Conservation (phyloP, 208 protist genomes). For the Naegleria lovaniensis region DNA sequence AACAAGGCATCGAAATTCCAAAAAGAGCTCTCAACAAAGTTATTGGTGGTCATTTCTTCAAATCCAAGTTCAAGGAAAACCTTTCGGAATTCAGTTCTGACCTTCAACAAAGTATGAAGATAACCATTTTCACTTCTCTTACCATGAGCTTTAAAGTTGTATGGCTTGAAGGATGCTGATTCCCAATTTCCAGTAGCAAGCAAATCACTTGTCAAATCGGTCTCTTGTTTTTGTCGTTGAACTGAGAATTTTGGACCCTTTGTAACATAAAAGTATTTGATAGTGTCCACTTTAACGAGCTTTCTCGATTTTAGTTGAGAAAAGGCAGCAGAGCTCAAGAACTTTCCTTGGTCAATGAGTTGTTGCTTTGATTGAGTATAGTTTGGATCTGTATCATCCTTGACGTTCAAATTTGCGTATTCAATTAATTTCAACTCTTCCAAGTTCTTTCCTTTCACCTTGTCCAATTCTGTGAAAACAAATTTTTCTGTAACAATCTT, state of each 20-base stretch:
- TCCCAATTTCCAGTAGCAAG: constrained; percentile 84
- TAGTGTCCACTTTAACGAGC: constrained; percentile 61
- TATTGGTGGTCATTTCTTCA: constrained; percentile 98
- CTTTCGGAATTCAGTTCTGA: constrained; percentile 94
- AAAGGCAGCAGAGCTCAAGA: constrained; percentile 13
- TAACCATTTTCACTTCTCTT: constrained; percentile 70
- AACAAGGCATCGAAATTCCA: constrained; percentile 99
- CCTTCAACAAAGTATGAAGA: constrained; percentile 97
- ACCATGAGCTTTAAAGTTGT: constrained; percentile 91
- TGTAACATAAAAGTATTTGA: constrained; percentile 67
- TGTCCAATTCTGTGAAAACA: not conserved
- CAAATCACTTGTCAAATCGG: constrained; percentile 89
- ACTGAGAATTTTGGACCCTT: constrained; percentile 69
- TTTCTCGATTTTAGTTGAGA: constrained; percentile 62
- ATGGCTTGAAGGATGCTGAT: constrained; percentile 83
- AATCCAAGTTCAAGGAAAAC: constrained; percentile 99
- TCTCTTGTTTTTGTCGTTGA: constrained; percentile 61
- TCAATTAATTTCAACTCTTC: constrained; percentile 52
- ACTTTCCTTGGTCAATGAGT: constrained; percentile 34
- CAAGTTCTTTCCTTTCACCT: constrained; percentile 29
- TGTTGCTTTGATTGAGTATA: constrained; percentile 64
- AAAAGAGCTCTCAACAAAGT: constrained; percentile 98
- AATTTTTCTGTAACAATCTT: not conserved
- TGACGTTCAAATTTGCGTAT: constrained; percentile 22
- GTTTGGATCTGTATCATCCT: constrained; percentile 13